Evolutionary conservation across 1,284 basidiomycete genomes (phyloP), one percentile per base, ranked within the genome.

Genomic region (Sporisorium scitamineum): DNA sequence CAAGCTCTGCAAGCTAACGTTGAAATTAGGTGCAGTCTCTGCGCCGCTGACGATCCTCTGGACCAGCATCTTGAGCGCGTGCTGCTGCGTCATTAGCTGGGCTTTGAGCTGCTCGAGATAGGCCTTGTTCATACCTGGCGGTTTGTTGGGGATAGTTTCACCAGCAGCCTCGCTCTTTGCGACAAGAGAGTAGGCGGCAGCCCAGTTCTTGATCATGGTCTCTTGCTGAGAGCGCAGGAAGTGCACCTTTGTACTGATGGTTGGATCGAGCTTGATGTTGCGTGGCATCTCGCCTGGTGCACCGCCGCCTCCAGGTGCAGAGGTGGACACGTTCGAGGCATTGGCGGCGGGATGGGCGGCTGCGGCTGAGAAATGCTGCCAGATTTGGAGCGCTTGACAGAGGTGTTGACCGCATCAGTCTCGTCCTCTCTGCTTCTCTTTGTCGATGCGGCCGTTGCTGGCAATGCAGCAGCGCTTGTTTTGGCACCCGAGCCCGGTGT

Each of bases 181-280:
- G 7, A 75, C 60, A 24, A 61, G 51, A 9, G 59, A 48, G 37
- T 72, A 75, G 27, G 68, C 66, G 27, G 64, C 60, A 1, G 70
- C 54, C 53, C 80, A 75, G 47, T 82, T 80, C 42, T 73, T 79
- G 54, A 82, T 65, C 80, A 82, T 82, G 41, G 66, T 62, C 31
- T 77, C 72, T 22, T 78, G 79, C 60, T 80, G 80, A 18, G 79
- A 74, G 32, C 76, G 75, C 2, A 82, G 56, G 66, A 80, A 73
- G 18, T 76, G 24, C 6, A 82, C 53, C 37, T 80, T 80, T 54
- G 69, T 78, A 54, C 63, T 58, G 31, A 66, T 29, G 53, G 54
- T 54, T 0, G 66, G 70, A 29, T 80, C 77, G 45, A 67, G 69
- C 48, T 64, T 80, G 54, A 73, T 55, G 48, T 62, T 67, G 20